Percentiles rank a stretch among this genome's conserved stretches.
These are phyloP conservation scores for Misopates orontium DNA, from an alignment of 257 asterid species.

Conservation along the genomic window DNA sequence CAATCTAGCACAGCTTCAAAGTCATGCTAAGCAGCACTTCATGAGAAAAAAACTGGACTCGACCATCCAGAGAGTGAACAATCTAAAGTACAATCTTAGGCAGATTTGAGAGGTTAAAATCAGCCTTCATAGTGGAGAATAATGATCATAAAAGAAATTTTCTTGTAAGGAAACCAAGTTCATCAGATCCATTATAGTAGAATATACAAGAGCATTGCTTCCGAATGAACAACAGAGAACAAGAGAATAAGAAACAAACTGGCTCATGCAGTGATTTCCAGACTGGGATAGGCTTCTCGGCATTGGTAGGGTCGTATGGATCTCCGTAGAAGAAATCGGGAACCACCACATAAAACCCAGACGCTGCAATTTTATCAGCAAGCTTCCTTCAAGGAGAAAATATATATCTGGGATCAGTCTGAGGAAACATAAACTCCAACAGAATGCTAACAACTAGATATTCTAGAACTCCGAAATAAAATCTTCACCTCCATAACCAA, in stretches of 20 bases:
- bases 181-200: not conserved
- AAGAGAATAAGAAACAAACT: conserved; percentile 36
- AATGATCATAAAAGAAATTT: not conserved
- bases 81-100: not conserved
- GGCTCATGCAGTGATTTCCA: conserved; percentile 53
- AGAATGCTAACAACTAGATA: not conserved
- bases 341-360: conserved; percentile 61
- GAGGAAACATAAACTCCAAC: not conserved
- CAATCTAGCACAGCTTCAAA: not conserved
- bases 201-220: not conserved
- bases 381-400: conserved; percentile 47
- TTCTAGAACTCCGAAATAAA: not conserved
- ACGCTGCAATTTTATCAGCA: conserved; percentile 68
- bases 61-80: not conserved
- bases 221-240: not conserved
- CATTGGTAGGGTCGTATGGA: conserved; percentile 43
- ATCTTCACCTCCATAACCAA: not conserved
- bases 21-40: not conserved
- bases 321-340: conserved; percentile 70
- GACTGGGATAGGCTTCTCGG: conserved; percentile 32
- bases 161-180: not conserved
- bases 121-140: not conserved
- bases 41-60: not conserved
- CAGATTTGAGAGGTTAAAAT: not conserved
- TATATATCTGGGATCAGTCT: conserved; percentile 10